Conservation (phyloP, 2,329 filamentous ascomycete species). For the Cercospora sp. region DNA sequence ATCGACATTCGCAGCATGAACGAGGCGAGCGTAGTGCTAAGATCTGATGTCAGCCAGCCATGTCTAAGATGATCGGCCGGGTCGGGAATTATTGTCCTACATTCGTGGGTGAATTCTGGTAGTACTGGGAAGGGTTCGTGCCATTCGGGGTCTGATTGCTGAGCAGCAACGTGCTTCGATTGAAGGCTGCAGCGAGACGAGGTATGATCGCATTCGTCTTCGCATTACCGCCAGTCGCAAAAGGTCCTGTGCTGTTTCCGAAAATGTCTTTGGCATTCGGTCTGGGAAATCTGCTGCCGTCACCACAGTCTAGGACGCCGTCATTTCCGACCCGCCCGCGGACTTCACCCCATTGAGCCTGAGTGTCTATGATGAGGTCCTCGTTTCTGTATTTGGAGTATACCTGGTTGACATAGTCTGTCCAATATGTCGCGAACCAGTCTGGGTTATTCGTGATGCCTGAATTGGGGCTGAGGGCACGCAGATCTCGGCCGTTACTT, state of each 20-base stretch:
- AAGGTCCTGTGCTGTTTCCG: conserved; percentile 64
- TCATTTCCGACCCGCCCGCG: conserved; percentile 44
- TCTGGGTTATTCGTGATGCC: conserved; percentile 47
- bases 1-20: conserved; percentile 53
- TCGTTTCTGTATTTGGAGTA: conserved; percentile 50
- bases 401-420: conserved; percentile 53
- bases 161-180: conserved; percentile 66
- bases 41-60: conserved; percentile 11
- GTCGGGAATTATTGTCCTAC: conserved; percentile 24
- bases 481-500: conserved; percentile 41
- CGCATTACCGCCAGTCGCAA: conserved; percentile 48
- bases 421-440: conserved; percentile 55
- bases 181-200: conserved; percentile 72
- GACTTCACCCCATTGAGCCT: conserved; percentile 55
- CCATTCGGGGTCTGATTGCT: conserved; percentile 41
- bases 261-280: conserved; percentile 66
- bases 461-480: conserved; percentile 49
- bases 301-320: conserved; percentile 46
- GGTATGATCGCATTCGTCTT: conserved; percentile 63
- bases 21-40: conserved; percentile 39
- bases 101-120: conserved; percentile 34
- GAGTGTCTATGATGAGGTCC: conserved; percentile 62
- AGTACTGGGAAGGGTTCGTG: conserved; percentile 34
- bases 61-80: neutral
- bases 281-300: conserved; percentile 53